Evolutionary conservation across 2,329 filamentous ascomycete species (phyloP).

Genomic region (Alternaria sp.): DNA sequence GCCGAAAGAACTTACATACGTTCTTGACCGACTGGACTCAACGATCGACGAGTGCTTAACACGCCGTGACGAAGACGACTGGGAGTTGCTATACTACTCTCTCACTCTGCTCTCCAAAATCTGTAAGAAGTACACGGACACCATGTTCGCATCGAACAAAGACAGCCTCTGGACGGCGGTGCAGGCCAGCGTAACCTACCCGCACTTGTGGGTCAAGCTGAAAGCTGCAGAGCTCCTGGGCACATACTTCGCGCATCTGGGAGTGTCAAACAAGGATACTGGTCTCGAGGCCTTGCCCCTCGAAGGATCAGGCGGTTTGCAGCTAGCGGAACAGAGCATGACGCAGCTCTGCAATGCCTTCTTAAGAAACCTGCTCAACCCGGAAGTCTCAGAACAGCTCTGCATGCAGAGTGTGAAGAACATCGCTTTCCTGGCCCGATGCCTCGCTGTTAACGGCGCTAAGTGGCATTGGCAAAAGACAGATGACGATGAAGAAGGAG

Average conservation of each 20-base stretch:
- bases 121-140: slow-evolving; percentile 69
- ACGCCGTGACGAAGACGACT: slow-evolving; percentile 65
- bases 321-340: slow-evolving; percentile 71
- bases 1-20: slow-evolving; percentile 71
- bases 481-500: slow-evolving; percentile 51
- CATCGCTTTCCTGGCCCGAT: slow-evolving; percentile 79
- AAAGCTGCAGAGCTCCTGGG: slow-evolving; percentile 77
- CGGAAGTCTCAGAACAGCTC: slow-evolving; percentile 74
- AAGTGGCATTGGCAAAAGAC: slow-evolving; percentile 56
- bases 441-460: slow-evolving; percentile 66
- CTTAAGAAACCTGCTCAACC: slow-evolving; percentile 67
- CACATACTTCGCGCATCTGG: slow-evolving; percentile 82
- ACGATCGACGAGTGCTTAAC: slow-evolving; percentile 60
- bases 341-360: slow-evolving; percentile 64
- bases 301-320: slow-evolving; percentile 73
- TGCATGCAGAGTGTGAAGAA: slow-evolving; percentile 82
- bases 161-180: slow-evolving; percentile 75
- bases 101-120: slow-evolving; percentile 75
- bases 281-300: slow-evolving; percentile 68
- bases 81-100: slow-evolving; percentile 77
- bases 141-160: slow-evolving; percentile 67
- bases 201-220: slow-evolving; percentile 77
- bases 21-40: slow-evolving; percentile 61
- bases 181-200: slow-evolving; percentile 73
- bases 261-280: slow-evolving; percentile 65